phyloP scores from a whole-genome alignment of 106 monocot genomes.

The Gastrodia elata region DNA sequence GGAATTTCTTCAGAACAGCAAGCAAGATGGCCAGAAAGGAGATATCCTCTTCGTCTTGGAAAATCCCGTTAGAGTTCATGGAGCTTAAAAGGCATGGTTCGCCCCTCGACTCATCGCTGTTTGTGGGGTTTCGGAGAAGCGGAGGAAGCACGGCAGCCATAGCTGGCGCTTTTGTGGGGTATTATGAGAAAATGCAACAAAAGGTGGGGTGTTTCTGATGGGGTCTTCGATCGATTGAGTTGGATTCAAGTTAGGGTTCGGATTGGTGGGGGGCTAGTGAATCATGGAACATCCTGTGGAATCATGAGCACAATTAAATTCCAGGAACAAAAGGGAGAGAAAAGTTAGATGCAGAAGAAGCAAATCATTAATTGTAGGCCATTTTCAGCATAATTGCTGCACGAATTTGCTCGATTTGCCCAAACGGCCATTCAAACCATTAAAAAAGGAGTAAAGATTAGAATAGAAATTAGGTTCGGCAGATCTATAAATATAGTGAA shows the following conservation, averaged over 20 bases:
- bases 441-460: too few relatives aligned
- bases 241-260: background rate
- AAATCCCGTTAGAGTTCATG: background rate
- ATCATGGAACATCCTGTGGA: background rate
- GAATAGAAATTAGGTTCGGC: too few relatives aligned
- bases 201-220: background rate
- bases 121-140: conserved; percentile 10
- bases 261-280: conserved; percentile 1
- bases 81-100: conserved; percentile 20
- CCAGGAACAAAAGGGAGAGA: background rate
- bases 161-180: conserved; percentile 7
- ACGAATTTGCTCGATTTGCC: background rate
- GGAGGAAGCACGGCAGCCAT: conserved; percentile 44
- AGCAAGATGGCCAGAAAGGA: conserved; percentile 36
- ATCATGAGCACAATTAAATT: background rate
- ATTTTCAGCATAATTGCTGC: background rate
- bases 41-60: conserved; percentile 18
- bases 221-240: background rate
- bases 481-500: too few relatives aligned
- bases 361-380: background rate
- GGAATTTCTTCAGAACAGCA: conserved; percentile 36
- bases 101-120: conserved; percentile 8
- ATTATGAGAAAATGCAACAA: conserved; percentile 10
- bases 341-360: background rate
- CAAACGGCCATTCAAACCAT: background rate